Conservation (phyloP, 164 flowering plant species). For the Saururus chinensis region DNA sequence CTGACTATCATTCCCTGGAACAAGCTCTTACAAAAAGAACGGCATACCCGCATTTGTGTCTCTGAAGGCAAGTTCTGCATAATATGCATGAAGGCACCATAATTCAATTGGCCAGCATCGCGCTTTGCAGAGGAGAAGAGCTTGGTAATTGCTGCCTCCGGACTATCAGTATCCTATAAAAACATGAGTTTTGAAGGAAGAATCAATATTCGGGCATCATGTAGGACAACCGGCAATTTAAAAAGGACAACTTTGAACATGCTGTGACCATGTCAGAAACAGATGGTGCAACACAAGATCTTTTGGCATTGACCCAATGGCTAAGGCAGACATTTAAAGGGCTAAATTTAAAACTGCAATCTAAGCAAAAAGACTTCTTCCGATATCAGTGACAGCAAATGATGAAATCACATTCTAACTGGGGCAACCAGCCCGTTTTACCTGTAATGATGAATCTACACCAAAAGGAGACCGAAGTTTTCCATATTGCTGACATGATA, state of each 20-base stretch:
- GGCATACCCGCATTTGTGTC: slow-evolving; percentile 57
- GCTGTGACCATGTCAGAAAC: background rate
- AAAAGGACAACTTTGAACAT: too few species aligned
- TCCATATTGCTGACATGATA: slow-evolving; percentile 89
- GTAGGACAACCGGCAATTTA: background rate
- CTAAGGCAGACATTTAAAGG: background rate
- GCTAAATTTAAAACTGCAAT: background rate
- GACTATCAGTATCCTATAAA: slow-evolving; percentile 62
- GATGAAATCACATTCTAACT: background rate
- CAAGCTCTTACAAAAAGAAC: background rate
- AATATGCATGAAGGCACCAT: slow-evolving; percentile 49
- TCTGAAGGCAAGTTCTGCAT: slow-evolving; percentile 74
- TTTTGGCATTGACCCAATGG: background rate
- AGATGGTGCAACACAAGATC: background rate
- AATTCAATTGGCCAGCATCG: slow-evolving; percentile 29
- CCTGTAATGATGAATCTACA: slow-evolving; percentile 51
- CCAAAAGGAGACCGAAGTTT: slow-evolving; percentile 96
- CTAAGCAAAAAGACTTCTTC: background rate
- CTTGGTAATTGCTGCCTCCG: slow-evolving; percentile 79
- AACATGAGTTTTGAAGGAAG: background rate
- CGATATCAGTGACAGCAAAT: background rate
- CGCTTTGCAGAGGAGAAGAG: slow-evolving; percentile 76
- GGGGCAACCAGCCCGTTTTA: slow-evolving; percentile 8
- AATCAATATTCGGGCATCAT: background rate
- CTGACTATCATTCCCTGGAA: background rate